Evolutionary conservation across 495 filamentous ascomycete genomes (phyloP), one percentile per base, ranked within the genome.

Genomic region (Hyaloscypha bicolor): DNA sequence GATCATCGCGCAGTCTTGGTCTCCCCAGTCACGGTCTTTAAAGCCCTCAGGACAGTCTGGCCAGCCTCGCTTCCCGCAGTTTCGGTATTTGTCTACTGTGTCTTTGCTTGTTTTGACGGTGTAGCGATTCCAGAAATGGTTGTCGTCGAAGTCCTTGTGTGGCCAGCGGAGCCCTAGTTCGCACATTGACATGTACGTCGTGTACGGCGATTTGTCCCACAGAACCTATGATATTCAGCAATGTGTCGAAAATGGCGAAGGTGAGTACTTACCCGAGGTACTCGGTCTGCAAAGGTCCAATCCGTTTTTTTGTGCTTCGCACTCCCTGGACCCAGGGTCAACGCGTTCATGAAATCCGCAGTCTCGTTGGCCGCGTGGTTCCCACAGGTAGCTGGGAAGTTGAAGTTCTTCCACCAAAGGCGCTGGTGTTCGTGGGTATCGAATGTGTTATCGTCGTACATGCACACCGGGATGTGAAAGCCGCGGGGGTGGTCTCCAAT

Each of bases 391-490:
- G 30, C 58, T 2, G 58, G 58, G 8, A 61, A 61, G 4, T 61
- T 61, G 2, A 9, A 11, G 22, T 39, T 31, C 2, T 48, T 14
- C 42, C 42, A 48, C 42, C 42, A 48, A 14, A 6, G 42, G 9
- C 42, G 42, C 42, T 48, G 42, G 16, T 48, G 42, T 4, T 48
- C 11, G 42, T 16, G 16, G 42, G 16, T 12, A 48, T 48, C 42
- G 16, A 11, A 48, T 19, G 9, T 12, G 16, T 48, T 48, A 4
- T 42, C 32, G 16, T 42, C 42, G 58, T 61, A 61, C 16, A 48
- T 14, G 58, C 58, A 61, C n/a, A 61, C 58, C 8, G 58, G 58
- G 21, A 61, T 19, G 30, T 61, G 58, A 4, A 42, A 61, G 6
- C 58, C 58, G 25, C 58, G 33, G 9, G 58, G 33, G 2, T 22